Conservation (phyloP, 1,284 basidiomycete genomes). For the Leccinum subatratum region DNA sequence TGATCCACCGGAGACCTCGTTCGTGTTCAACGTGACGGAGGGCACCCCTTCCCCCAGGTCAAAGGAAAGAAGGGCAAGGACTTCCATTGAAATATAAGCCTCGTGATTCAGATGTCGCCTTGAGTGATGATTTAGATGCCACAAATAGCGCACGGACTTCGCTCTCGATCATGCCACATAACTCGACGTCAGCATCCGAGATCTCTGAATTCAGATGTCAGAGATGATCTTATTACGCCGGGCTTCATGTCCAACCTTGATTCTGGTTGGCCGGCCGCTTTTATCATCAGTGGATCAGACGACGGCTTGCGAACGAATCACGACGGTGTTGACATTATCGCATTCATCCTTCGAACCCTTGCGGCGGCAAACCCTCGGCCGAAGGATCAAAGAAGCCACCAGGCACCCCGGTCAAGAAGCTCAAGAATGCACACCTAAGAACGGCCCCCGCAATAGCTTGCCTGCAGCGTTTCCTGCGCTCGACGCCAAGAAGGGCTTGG, state of each 20-base stretch:
- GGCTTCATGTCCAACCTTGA: too few relatives aligned
- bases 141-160: constrained; percentile 32
- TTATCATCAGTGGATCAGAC: constrained; percentile 36
- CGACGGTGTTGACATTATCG: constrained; percentile 50
- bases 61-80: constrained; percentile 36
- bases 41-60: constrained; percentile 56
- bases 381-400: constrained; percentile 60
- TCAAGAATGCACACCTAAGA: constrained; percentile 56
- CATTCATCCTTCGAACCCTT: constrained; percentile 69
- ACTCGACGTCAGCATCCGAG: constrained; percentile 49
- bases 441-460: constrained; percentile 63
- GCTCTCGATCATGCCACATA: constrained; percentile 44
- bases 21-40: constrained; percentile 51
- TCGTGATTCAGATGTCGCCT: constrained; percentile 60
- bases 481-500: constrained; percentile 24
- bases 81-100: constrained; percentile 65
- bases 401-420: constrained; percentile 74
- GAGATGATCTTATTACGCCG: too few relatives aligned
- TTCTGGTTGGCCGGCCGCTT: too few relatives aligned
- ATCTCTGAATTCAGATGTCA: too few relatives aligned
- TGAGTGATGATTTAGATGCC: constrained; percentile 57
- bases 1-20: constrained; percentile 44
- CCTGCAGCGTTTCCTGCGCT: constrained; percentile 59
- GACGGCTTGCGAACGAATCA: constrained; percentile 33
- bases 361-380: constrained; percentile 47